Evolutionary conservation across 345 rosid genomes (phyloP), one percentile per base, ranked within the genome.

Genomic region (Noccaea bulbosa): DNA sequence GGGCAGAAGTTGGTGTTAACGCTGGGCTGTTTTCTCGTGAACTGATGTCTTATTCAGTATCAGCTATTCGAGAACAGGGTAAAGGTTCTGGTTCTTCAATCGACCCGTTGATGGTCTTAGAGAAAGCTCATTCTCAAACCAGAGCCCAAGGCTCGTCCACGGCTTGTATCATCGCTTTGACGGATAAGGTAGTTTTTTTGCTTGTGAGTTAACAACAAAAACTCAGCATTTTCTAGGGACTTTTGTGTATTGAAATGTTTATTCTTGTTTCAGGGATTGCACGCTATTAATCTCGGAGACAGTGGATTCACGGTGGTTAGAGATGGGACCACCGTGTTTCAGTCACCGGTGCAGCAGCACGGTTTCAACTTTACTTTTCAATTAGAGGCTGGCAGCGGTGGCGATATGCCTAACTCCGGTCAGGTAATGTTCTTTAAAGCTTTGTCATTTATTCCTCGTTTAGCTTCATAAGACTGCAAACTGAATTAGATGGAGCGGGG

Each of bases 1-100:
- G 99, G 99, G 99, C 97, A 5, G 97, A 94, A 68, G 89, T 84
- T 80, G 99, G 98, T 58, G 71, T 94, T 67, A 85, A 94, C 77
- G 75, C 99, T 1, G 99, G 98, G 48, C 16, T 65, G 50, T 94
- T 79, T 73, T 79, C 99, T 49, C 89, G 93, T 71, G 93, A 91
- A 69, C 90, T 94, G 32, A 94, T 94, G 96, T 81, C 85, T 40
- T 75, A 89, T 87, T 83, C 98, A 9, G 91, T 92, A 32, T 30
- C 70, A 65, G 99, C 89, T 3, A 85, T 92, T 74, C 85, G 58
- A 51, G 89, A 89, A 53, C 96, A 81, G 67, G 82, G 89, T 8
- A 81, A 81, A 55, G 88, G 87, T 77, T 3, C 30, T 27, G n/a
- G n/a, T n/a, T 85, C 81, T 33, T 81, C 77, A 22, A 56, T 94